These are phyloP conservation scores for Penicillium robsamsonii DNA, from an alignment of 495 filamentous ascomycete species.

Conservation along the genomic window DNA sequence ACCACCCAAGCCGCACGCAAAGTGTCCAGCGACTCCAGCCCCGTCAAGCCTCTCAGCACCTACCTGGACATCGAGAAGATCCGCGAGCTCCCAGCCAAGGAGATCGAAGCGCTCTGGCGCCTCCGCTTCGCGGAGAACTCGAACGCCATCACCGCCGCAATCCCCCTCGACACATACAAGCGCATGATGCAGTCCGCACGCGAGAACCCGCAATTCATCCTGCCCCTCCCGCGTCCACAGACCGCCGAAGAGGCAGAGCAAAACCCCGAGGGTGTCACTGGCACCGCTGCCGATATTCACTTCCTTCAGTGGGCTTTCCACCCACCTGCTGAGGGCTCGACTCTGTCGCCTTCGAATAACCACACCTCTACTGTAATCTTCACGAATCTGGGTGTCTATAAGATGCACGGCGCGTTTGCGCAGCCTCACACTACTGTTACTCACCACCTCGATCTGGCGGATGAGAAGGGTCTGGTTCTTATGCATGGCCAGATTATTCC, in stretches of 20 bases:
- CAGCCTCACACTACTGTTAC: conserved; percentile 91
- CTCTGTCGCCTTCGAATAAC: conserved; percentile 41
- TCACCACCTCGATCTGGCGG: conserved; percentile 77
- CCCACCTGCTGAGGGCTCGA: conserved; percentile 78
- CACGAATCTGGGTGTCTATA: conserved; percentile 87
- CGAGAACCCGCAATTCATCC: conserved; percentile 80
- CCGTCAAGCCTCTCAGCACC: conserved; percentile 75
- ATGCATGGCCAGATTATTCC: conserved; percentile 78
- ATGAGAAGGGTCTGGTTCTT: conserved; percentile 72
- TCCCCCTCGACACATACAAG: conserved; percentile 68
- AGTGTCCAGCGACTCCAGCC: conserved; percentile 36
- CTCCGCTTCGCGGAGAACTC: conserved; percentile 72
- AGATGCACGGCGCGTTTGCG: conserved; percentile 83
- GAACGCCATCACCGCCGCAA: conserved; percentile 73
- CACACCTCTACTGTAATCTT: conserved; percentile 82
- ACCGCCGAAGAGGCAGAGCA: conserved; percentile 17
- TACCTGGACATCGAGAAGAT: conserved; percentile 84
- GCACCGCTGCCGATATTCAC: conserved; percentile 44
- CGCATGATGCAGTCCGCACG: conserved; percentile 66
- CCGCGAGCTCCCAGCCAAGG: conserved; percentile 65
- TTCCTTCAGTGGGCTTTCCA: conserved; percentile 69
- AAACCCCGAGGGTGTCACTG: conserved; percentile 31
- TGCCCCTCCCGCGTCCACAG: conserved; percentile 72
- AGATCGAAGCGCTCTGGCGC: conserved; percentile 88
- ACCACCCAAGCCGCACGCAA: conserved; percentile 34